Conservation (phyloP, 1,139 yeast species). For the Chernovozyma aurita region DNA sequence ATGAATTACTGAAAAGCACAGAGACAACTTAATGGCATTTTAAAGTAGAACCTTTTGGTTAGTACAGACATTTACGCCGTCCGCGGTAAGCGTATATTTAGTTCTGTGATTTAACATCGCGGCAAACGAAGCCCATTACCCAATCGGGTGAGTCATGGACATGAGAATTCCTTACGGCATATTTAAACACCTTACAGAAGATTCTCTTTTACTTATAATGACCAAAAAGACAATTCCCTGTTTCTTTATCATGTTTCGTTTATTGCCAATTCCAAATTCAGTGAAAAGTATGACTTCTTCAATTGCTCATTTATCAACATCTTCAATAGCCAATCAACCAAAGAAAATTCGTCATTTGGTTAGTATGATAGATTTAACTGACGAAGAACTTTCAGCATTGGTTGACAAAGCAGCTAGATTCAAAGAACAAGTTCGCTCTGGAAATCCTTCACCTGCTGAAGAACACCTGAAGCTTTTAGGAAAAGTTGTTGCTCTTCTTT, state of each 20-base stretch:
- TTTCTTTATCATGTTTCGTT: neutral
- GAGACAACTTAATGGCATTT: too few relatives aligned
- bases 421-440: constrained; percentile 53
- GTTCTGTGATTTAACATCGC: constrained; percentile 18
- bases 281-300: constrained; percentile 11
- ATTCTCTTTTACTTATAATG: too few relatives aligned
- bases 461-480: constrained; percentile 64
- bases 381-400: constrained; percentile 62
- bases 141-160: constrained; percentile 19
- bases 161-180: too few relatives aligned
- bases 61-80: too few relatives aligned
- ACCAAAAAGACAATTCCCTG: too few relatives aligned
- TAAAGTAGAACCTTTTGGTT: too few relatives aligned
- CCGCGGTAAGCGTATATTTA: too few relatives aligned
- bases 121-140: constrained; percentile 16
- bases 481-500: constrained; percentile 75
- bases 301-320: constrained; percentile 7
- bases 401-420: constrained; percentile 64
- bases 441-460: constrained; percentile 39
- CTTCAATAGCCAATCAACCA: neutral
- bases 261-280: neutral
- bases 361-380: constrained; percentile 70
- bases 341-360: constrained; percentile 63
- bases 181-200: too few relatives aligned
- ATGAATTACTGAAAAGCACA: too few relatives aligned